A percentile compares a stretch with the other conserved stretches of the same genome.
These are phyloP conservation scores for Talaromyces sp. DNA, from an alignment of 2,329 filamentous ascomycete genomes.

Conservation along the genomic window DNA sequence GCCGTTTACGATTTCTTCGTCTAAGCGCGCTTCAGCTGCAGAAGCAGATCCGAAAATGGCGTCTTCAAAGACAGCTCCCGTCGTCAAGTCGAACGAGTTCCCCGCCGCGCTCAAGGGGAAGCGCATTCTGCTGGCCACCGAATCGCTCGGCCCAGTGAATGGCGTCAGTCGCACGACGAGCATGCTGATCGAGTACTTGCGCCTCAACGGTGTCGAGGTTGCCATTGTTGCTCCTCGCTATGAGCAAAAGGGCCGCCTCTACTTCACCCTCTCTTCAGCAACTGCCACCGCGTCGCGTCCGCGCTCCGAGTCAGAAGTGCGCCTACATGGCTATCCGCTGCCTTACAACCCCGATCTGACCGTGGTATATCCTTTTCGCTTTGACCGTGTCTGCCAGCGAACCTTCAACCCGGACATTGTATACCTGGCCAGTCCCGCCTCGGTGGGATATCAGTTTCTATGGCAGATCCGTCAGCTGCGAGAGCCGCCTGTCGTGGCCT, in stretches of 20 bases:
- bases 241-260: slow-evolving; percentile 30
- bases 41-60: slow-evolving; percentile 1
- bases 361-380: slow-evolving; percentile 62
- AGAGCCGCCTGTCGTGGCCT: slow-evolving; percentile 53
- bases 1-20: not conserved
- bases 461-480: slow-evolving; percentile 59
- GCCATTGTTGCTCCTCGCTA: slow-evolving; percentile 60
- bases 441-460: slow-evolving; percentile 64
- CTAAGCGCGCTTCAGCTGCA: not conserved
- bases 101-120: slow-evolving; percentile 50
- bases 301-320: slow-evolving; percentile 35
- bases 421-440: slow-evolving; percentile 64
- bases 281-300: slow-evolving; percentile 23
- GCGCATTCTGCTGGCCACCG: slow-evolving; percentile 61
- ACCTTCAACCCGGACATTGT: slow-evolving; percentile 64
- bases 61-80: not conserved
- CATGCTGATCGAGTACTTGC: slow-evolving; percentile 62
- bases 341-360: slow-evolving; percentile 68
- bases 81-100: slow-evolving; percentile 23
- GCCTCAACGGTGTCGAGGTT: slow-evolving; percentile 57
- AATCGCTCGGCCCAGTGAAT: slow-evolving; percentile 67
- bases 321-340: slow-evolving; percentile 57
- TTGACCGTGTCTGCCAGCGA: slow-evolving; percentile 54
- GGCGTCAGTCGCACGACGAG: slow-evolving; percentile 66
- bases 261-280: slow-evolving; percentile 43